Evolutionary conservation across 805 yeast genomes (phyloP), one percentile per base, ranked within the genome.

Genomic region (Saturnispora besseyi): DNA sequence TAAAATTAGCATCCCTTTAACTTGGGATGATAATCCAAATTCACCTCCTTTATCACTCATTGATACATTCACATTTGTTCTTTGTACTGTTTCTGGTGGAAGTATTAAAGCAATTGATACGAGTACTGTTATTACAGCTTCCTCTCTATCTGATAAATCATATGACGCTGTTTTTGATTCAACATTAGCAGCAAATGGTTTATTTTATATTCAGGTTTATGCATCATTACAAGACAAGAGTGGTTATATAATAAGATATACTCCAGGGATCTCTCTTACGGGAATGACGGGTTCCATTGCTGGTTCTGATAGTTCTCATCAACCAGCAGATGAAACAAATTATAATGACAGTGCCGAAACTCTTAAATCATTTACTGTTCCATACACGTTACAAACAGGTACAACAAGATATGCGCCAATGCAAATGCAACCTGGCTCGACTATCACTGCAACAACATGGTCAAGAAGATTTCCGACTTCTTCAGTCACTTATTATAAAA

Each of bases 391-490:
- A 58, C 98, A 91, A 69, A 83, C 93, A 0, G 96, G 96, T 30
- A 65, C 57, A 21, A 78, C 86, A 9, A 77, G 90, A 58, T 87
- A 68, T 65, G 97, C 98, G 1, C 96, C 97, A 48, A 87, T 89
- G 96, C 97, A 90, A 68, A 63, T 73, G 52, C 96, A 88, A 67
- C 97, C 99, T 5, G 86, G 83, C 3, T 60, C 84, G 1, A 69
- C 68, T 9, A 77, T 88, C 26, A 85, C 96, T 0, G 77, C 72
- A 36, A 73, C 83, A 9, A 66, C 82, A 3, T 84, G 90, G 82
- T 63, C 83, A 10, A 75, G 81, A 57, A 72, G 79, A 55, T 82
- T 67, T 63, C 80, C 91, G 15, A 77, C 95, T 0, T 78, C 87
- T 49, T 71, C 85, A 0, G 85, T 77, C 49, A 76, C 86, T 0